Conservation (phyloP, 257 asterid genomes). For the Petunia axillaris region DNA sequence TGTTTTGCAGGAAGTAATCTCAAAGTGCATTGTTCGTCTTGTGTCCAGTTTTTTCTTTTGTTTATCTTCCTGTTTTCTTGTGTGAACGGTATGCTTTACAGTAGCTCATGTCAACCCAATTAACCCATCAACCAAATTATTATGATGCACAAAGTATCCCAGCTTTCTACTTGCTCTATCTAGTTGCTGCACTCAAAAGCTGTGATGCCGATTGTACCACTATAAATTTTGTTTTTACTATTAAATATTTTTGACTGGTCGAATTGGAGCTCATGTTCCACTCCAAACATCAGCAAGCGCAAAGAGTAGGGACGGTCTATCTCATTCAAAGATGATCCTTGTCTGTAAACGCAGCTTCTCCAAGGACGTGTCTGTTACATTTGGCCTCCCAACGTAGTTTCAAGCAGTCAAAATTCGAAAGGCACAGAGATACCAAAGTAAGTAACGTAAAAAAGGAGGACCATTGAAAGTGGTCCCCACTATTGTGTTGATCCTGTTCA, state of each 20-base stretch:
- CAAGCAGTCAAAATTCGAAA: neutral
- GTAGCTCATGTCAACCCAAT: no score
- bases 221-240: no score
- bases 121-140: no score
- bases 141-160: no score
- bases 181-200: neutral
- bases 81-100: neutral
- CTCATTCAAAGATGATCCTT: neutral
- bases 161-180: no score
- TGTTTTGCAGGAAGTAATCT: neutral
- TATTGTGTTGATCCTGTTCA: neutral
- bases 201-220: no score
- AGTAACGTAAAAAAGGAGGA: neutral
- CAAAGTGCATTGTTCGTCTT: neutral
- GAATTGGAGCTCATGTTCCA: no score
- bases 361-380: neutral
- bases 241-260: neutral
- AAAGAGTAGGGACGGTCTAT: neutral
- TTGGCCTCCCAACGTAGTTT: neutral
- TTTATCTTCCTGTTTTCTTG: neutral
- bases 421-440: neutral
- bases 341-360: neutral
- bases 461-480: neutral
- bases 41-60: neutral
- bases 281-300: neutral